Evolutionary conservation across 2,329 filamentous ascomycete species (phyloP).

Genomic region (Massarina eburnea): DNA sequence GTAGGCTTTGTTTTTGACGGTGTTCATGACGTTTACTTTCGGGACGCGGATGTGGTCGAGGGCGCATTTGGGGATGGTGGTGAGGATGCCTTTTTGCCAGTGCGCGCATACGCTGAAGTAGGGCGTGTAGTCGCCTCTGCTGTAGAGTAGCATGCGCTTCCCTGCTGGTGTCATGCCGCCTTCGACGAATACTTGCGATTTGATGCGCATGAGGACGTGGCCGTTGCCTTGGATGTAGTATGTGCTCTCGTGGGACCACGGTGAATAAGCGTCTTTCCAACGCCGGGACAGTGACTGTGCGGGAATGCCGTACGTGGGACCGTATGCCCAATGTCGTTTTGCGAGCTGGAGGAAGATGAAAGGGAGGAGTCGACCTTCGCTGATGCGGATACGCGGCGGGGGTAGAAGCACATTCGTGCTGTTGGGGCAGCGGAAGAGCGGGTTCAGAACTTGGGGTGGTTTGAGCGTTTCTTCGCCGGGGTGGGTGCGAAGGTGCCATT

Average conservation of each 20-base stretch:
- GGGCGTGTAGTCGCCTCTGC: conserved; percentile 61
- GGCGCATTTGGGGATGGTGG: conserved; percentile 63
- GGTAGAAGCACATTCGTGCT: conserved; percentile 54
- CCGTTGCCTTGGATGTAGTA: conserved; percentile 57
- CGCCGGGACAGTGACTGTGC: conserved; percentile 50
- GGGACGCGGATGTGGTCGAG: conserved; percentile 58
- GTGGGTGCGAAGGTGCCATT: conserved; percentile 57
- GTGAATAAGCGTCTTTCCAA: conserved; percentile 54
- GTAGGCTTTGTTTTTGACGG: conserved; percentile 29
- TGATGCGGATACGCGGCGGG: conserved; percentile 52
- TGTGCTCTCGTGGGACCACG: conserved; percentile 57
- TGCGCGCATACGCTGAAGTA: conserved; percentile 65
- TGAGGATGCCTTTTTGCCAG: conserved; percentile 63
- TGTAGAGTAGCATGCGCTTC: conserved; percentile 60
- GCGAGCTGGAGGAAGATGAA: conserved; percentile 63
- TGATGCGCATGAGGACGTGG: conserved; percentile 60
- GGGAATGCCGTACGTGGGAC: conserved; percentile 40
- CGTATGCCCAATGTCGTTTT: conserved; percentile 52
- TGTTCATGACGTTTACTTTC: conserved; percentile 47
- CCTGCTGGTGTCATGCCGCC: conserved; percentile 54
- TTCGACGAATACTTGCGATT: conserved; percentile 55
- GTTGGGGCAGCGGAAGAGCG: conserved; percentile 59
- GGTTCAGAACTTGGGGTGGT: conserved; percentile 57
- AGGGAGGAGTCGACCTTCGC: conserved; percentile 57
- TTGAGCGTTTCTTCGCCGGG: conserved; percentile 57